These are phyloP conservation scores for Diaporthe citriasiana DNA, from an alignment of 2,329 filamentous ascomycete species.

Conservation along the genomic window DNA sequence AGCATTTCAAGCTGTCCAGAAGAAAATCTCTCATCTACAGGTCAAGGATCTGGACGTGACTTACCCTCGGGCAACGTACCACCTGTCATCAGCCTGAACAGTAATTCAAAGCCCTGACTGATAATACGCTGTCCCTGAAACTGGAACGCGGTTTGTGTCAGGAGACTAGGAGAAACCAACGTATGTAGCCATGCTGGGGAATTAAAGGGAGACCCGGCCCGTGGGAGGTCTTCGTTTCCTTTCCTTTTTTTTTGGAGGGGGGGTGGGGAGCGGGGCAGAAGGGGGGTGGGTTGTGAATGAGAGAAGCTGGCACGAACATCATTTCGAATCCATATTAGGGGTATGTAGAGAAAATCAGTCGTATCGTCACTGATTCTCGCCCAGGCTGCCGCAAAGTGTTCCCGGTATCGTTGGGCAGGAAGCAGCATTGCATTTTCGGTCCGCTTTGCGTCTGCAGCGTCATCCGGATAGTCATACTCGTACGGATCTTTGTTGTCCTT, in stretches of 20 bases:
- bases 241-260: no score
- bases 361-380: not conserved
- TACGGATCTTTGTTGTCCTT: no score
- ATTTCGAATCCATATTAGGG: not conserved
- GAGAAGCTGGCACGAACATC: not conserved
- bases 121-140: not conserved
- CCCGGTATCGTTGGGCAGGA: not conserved
- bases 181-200: no score
- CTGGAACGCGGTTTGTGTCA: not conserved
- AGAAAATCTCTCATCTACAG: no score
- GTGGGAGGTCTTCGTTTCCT: no score
- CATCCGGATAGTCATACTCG: no score
- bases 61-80: not conserved
- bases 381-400: not conserved
- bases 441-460: not conserved
- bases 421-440: not conserved
- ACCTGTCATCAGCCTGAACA: not conserved
- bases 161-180: not conserved
- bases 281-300: not conserved
- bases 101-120: constrained; percentile 3
- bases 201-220: no score
- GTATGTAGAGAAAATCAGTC: not conserved
- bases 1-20: no score
- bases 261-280: no score
- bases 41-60: not conserved